Evolutionary conservation across 2,329 filamentous ascomycete species (phyloP).

Genomic region (Arthrobotrys iridis): DNA sequence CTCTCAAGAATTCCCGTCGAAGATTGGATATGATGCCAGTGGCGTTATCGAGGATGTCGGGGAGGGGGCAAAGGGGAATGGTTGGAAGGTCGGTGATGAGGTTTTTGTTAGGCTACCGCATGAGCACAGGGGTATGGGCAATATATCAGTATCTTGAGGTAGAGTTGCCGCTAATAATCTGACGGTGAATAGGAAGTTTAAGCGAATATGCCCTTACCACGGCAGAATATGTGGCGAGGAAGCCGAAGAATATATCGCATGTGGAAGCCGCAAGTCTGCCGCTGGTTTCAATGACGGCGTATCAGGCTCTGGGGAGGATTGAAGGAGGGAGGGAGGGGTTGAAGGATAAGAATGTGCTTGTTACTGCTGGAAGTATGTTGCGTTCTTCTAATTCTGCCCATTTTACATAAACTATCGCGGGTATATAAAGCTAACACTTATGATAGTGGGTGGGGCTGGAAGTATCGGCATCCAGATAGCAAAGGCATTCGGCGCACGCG

Average conservation of each 20-base stretch:
- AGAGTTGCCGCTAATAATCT: neutral
- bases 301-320: constrained; percentile 35
- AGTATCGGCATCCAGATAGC: constrained; percentile 44
- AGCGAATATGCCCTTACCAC: constrained; percentile 61
- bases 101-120: constrained; percentile 61
- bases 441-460: constrained; percentile 47
- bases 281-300: constrained; percentile 35
- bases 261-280: constrained; percentile 60
- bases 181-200: constrained; percentile 60
- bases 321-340: constrained; percentile 36
- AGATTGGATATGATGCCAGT: constrained; percentile 63
- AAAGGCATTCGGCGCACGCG: constrained; percentile 43
- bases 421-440: constrained; percentile 5
- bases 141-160: neutral
- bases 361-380: constrained; percentile 45
- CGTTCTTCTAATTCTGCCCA: neutral
- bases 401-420: neutral
- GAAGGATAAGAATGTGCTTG: constrained; percentile 33
- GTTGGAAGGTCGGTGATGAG: constrained; percentile 62
- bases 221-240: constrained; percentile 60
- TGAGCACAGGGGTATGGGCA: constrained; percentile 58
- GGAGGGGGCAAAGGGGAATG: constrained; percentile 57
- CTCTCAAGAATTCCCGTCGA: constrained; percentile 62
- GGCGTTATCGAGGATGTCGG: constrained; percentile 62
- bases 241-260: constrained; percentile 63